Evolutionary conservation across 23 red algal genomes (phyloP), one percentile per base, ranked within the genome.

Genomic region (Gracilariopsis chorda): DNA sequence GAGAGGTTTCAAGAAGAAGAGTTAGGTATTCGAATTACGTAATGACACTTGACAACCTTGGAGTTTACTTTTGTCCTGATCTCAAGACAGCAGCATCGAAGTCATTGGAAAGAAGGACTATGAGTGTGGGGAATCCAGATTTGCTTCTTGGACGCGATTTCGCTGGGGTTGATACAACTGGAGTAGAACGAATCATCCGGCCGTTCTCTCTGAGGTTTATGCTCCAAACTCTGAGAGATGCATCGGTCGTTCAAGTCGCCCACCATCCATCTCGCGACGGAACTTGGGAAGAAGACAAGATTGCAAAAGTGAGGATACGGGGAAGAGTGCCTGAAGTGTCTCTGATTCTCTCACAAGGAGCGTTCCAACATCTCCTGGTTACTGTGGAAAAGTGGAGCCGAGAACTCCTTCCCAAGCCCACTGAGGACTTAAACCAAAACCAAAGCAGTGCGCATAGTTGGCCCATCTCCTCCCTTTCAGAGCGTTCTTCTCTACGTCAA

Each of bases 161-260:
- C 11, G 32, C 37, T 34, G 2, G 23, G 27, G 16, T 28, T 40
- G 65, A 82, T 51, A 91, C 77, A 28, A 25, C 58, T 43, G 74
- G 48, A 13, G 74, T 91, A 17, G 91, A 94, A 85, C 56, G 91
- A 40, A 78, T 94, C 35, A 78, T 94, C 14, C 42, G 82, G 5
- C 91, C 91, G 6, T 94, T 94, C 48, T 94, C 91, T n/a, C 44
- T 94, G 30, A 80, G 75, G 16, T 85, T 94, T 45, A 55, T 85
- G 25, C 42, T 94, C 21, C 80, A 94, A 35, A 86, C 82, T 55
- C 51, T 94, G 69, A 64, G 82, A 52, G 91, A 94, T 57, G 67
- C 91, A 43, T 76, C 28, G 14, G 57, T 87, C 34, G 91, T 94
- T 69, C 79, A 94, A 63, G 91, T 86, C 32, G 91, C 81, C 19